Evolutionary conservation across 495 filamentous ascomycete genomes (phyloP).

Genomic region (Lasiosphaeria ovina): DNA sequence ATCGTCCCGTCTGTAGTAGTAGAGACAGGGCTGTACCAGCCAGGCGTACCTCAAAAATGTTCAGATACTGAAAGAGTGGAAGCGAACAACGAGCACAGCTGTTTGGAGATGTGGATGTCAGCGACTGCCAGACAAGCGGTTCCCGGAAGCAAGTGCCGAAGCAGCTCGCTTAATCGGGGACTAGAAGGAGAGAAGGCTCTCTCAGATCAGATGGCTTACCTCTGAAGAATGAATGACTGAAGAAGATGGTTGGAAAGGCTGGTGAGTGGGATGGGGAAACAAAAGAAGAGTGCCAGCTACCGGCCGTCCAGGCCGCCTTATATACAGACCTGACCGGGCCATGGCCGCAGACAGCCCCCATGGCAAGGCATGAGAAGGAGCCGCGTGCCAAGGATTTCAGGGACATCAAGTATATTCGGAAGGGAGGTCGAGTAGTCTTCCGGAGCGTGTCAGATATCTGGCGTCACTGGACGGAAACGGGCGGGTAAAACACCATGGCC

Average conservation of each 20-base stretch:
- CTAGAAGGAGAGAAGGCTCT: not conserved
- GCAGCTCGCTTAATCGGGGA: not conserved
- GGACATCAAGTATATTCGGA: conserved; percentile 39
- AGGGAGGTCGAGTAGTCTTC: conserved; percentile 39
- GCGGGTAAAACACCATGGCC: conserved; percentile 43
- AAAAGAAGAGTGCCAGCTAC: conserved; percentile 25
- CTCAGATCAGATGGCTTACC: conserved; percentile 27
- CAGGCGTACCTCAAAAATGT: conserved; percentile 42
- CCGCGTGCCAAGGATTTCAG: conserved; percentile 41
- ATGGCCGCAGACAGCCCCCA: conserved; percentile 22
- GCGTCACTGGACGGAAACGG: conserved; percentile 34
- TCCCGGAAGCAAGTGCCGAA: no score
- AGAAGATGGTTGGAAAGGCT: conserved; percentile 34
- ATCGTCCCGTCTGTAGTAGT: not conserved
- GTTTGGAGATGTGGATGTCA: conserved; percentile 17
- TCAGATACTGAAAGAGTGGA: conserved; percentile 43
- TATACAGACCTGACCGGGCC: conserved; percentile 31
- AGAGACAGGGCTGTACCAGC: not conserved
- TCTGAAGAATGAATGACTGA: conserved; percentile 52
- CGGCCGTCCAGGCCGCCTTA: conserved; percentile 33
- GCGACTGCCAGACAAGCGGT: not conserved
- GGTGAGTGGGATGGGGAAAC: conserved; percentile 41
- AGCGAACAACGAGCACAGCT: conserved; percentile 54
- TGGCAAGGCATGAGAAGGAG: conserved; percentile 36
- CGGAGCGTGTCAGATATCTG: conserved; percentile 47